Evolutionary conservation across 768 basidiomycete species (phyloP).

Genomic region (Crassisporium funariophilum): DNA sequence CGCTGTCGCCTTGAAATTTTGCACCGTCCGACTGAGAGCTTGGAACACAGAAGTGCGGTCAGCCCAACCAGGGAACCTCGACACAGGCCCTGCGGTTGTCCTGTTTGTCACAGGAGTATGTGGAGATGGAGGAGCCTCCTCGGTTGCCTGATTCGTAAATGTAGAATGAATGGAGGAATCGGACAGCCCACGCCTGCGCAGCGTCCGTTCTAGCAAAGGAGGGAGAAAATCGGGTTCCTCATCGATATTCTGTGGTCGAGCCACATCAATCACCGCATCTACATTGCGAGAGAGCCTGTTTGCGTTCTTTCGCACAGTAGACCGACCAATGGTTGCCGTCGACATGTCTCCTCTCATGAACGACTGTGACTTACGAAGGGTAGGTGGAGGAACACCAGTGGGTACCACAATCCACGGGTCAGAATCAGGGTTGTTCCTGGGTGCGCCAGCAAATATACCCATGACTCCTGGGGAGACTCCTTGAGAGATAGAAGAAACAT

Average conservation of each 20-base stretch:
- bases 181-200: slow-evolving; percentile 80
- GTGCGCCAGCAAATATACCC: slow-evolving; percentile 93
- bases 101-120: slow-evolving; percentile 3
- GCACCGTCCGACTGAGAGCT: slow-evolving; percentile 54
- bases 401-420: slow-evolving; percentile 81
- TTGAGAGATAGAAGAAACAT: slow-evolving; percentile 7
- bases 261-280: slow-evolving; percentile 75
- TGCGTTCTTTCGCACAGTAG: slow-evolving; percentile 18
- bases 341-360: slow-evolving; percentile 22
- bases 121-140: slow-evolving; percentile 31
- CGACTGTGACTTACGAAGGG: slow-evolving; percentile 31
- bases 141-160: slow-evolving; percentile 64
- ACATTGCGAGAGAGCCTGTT: slow-evolving; percentile 62
- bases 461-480: slow-evolving; percentile 48
- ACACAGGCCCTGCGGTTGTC: slow-evolving; percentile 10
- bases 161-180: slow-evolving; percentile 93
- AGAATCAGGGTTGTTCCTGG: slow-evolving; percentile 41
- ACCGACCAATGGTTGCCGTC: slow-evolving; percentile 28
- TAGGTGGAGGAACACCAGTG: slow-evolving; percentile 28
- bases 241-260: slow-evolving; percentile 31
- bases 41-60: slow-evolving; percentile 53
- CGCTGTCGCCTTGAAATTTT: slow-evolving; percentile 42
- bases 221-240: slow-evolving; percentile 45
- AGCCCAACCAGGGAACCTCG: slow-evolving; percentile 32
- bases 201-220: slow-evolving; percentile 64